Conservation (phyloP, 2,329 filamentous ascomycete genomes). For the Trichoderma sp. region DNA sequence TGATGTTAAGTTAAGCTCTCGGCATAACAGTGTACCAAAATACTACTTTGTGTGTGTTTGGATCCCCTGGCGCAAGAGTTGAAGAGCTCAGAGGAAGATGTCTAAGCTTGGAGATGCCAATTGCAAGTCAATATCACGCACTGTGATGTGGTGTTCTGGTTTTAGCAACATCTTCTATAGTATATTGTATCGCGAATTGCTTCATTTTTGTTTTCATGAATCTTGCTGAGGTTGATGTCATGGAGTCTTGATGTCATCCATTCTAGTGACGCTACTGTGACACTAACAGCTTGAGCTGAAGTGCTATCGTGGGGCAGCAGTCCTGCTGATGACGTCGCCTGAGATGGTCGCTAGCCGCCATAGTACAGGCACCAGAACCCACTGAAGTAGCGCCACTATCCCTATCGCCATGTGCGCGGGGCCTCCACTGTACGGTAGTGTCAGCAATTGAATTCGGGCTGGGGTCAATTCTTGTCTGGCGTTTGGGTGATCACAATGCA, state of each 20-base stretch:
- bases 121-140: background rate
- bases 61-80: background rate
- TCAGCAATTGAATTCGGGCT: background rate
- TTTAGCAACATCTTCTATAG: background rate
- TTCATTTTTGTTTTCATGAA: background rate
- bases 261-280: background rate
- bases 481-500: background rate
- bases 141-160: background rate
- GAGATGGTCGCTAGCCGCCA: background rate
- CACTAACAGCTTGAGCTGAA: background rate
- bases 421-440: background rate
- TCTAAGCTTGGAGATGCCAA: background rate
- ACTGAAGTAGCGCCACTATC: background rate
- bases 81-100: background rate
- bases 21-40: background rate
- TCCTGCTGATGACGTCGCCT: conserved; percentile 14
- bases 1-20: background rate
- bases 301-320: conserved; percentile 4
- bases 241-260: conserved; percentile 11
- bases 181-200: background rate
- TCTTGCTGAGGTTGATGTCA: background rate
- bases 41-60: background rate
- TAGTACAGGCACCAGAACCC: background rate
- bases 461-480: no score
- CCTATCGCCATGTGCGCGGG: background rate